These are phyloP conservation scores for Trichoderma sp. DNA, from an alignment of 2,329 filamentous ascomycete genomes.

Conservation along the genomic window DNA sequence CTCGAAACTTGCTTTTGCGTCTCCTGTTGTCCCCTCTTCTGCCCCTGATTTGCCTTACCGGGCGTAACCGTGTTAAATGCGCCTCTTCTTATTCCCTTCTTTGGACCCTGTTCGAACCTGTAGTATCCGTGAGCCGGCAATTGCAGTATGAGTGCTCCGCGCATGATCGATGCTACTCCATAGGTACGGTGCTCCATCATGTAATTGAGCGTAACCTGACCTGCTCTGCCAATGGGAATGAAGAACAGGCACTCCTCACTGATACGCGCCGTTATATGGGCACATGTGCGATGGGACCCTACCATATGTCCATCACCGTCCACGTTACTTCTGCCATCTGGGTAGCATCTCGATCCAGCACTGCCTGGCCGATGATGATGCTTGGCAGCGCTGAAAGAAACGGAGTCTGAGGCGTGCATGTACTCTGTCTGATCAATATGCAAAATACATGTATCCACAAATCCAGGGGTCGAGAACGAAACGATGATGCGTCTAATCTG, in stretches of 20 bases:
- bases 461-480: slow-evolving; percentile 1
- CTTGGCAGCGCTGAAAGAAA: too few species aligned
- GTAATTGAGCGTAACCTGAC: neutral
- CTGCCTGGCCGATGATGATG: neutral
- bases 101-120: neutral
- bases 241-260: neutral
- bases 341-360: slow-evolving; percentile 21
- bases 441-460: slow-evolving; percentile 11
- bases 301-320: slow-evolving; percentile 8
- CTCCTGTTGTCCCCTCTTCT: neutral
- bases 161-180: neutral
- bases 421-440: neutral
- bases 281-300: neutral
- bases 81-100: neutral
- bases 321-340: slow-evolving; percentile 10
- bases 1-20: neutral
- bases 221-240: neutral
- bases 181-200: neutral
- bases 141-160: neutral
- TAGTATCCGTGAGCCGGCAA: neutral
- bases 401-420: too few species aligned
- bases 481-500: slow-evolving; percentile 9
- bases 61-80: neutral
- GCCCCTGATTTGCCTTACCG: slow-evolving; percentile 3
- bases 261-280: neutral